Percentiles rank a stretch among this genome's conserved stretches.
These are phyloP conservation scores for Emericellopsis cladophorae DNA, from an alignment of 2,329 filamentous ascomycete species.

Conservation along the genomic window DNA sequence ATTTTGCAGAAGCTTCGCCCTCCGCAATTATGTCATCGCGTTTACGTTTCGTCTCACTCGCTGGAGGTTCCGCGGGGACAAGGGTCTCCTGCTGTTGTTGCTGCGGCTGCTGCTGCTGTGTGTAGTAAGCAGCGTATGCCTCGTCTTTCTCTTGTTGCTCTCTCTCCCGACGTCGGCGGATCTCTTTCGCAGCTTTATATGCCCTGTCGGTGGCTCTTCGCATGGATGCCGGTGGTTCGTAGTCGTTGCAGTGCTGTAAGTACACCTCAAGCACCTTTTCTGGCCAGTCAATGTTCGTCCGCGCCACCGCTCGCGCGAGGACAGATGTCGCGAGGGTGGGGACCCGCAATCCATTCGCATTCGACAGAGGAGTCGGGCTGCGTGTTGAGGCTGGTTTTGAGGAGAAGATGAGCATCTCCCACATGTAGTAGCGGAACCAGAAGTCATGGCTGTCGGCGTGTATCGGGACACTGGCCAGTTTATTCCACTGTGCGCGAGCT, in stretches of 20 bases:
- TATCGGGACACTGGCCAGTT: conserved; percentile 49
- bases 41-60: conserved; percentile 53
- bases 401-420: conserved; percentile 64
- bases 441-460: conserved; percentile 77
- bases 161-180: conserved; percentile 50
- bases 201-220: conserved; percentile 63
- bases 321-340: conserved; percentile 66
- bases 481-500: conserved; percentile 67
- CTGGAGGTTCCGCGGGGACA: conserved; percentile 11
- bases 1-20: conserved; percentile 22
- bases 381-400: conserved; percentile 30
- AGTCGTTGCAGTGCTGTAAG: conserved; percentile 74
- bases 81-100: conserved; percentile 5
- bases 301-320: conserved; percentile 55
- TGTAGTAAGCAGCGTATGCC: conserved; percentile 29
- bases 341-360: conserved; percentile 38
- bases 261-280: conserved; percentile 66
- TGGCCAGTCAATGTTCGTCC: conserved; percentile 58
- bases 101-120: conserved; percentile 14
- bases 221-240: conserved; percentile 67
- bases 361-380: conserved; percentile 35
- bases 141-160: conserved; percentile 51
- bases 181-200: conserved; percentile 51
- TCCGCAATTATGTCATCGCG: conserved; percentile 28
- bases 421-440: conserved; percentile 84